These are phyloP conservation scores for Sideroxylon spinosum DNA, from an alignment of 179 eudicot species.

Conservation along the genomic window DNA sequence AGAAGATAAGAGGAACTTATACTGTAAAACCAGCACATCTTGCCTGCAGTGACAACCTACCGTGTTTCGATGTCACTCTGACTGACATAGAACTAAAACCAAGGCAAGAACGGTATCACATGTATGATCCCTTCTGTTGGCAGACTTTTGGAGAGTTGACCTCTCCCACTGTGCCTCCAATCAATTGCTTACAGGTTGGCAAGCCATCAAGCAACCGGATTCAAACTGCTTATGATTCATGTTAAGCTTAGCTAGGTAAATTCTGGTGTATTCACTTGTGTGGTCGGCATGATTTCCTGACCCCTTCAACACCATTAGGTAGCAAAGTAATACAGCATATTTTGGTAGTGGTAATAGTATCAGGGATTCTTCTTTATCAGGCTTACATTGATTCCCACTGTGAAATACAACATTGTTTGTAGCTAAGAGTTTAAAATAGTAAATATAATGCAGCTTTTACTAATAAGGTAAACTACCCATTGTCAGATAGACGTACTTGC, in stretches of 20 bases:
- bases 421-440: conserved; percentile 9
- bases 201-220: conserved; percentile 31
- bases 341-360: neutral
- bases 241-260: conserved; percentile 25
- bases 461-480: neutral
- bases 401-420: conserved; percentile 7
- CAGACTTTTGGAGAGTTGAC: conserved; percentile 61
- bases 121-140: conserved; percentile 81
- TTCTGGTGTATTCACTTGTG: conserved; percentile 19
- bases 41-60: conserved; percentile 78
- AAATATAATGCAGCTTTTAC: conserved; percentile 2
- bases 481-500: neutral
- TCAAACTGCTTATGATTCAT: conserved; percentile 27
- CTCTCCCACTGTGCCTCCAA: conserved; percentile 62
- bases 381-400: conserved; percentile 6
- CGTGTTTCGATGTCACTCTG: conserved; percentile 68
- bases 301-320: conserved; percentile 22
- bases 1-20: conserved; percentile 74
- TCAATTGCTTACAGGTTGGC: conserved; percentile 60
- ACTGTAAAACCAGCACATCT: conserved; percentile 83
- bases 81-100: conserved; percentile 58
- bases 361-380: conserved; percentile 7
- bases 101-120: conserved; percentile 47
- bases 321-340: neutral
- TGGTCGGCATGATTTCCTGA: conserved; percentile 25